Base-by-base conservation (phyloP, 495 filamentous ascomycete genomes). In the Cercophora samala region DNA sequence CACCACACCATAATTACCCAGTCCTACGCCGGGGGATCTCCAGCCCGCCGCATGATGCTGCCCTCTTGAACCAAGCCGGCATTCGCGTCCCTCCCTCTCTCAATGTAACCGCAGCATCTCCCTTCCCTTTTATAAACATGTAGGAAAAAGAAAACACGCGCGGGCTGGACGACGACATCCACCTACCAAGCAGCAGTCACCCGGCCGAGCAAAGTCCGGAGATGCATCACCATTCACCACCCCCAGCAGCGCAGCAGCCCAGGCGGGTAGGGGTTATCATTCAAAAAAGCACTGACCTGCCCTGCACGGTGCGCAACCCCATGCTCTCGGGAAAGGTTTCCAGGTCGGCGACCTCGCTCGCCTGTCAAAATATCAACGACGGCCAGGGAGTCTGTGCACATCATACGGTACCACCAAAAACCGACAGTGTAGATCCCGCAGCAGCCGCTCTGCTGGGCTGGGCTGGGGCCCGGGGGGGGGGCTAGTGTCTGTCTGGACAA, bases 301-400 rank as follows among this genome's bases (percentile, higher is more conserved):
- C 5, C 37, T 9, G 37, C 37, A 13, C 11, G 37, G 15, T 17
- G 37, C 37, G 0, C 37, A 2, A 8, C 8, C 37, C 37, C 37
- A 46, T 46, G 37, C 11, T 25, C 58, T 54, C 42, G 63, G 67
- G 58, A 29, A 60, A 65, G 42, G 58, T 11, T 46, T 46, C 63
- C 66, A 70, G 66, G 69, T 70, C 69, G 69, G 69, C 69, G 69
- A 70, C 69, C 69, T 70, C 69, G 66, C 24, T 17, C 64, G 66
- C 59, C 19, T 65, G 55, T 67, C 25, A 15, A 64, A 51, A 61
- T 22, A 58, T 64, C 68, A 25, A 56, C 26, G 26, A 29, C 26
- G 26, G 26, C 26, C 26, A 9, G 52, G n/a, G n/a, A 15, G 24
- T 37, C 26, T 25, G 63, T 69, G 53, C 53, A 56, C 53, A n/a